Evolutionary conservation across 768 basidiomycete genomes (phyloP), one percentile per base, ranked within the genome.

Genomic region (Leucocoprinus sp.): DNA sequence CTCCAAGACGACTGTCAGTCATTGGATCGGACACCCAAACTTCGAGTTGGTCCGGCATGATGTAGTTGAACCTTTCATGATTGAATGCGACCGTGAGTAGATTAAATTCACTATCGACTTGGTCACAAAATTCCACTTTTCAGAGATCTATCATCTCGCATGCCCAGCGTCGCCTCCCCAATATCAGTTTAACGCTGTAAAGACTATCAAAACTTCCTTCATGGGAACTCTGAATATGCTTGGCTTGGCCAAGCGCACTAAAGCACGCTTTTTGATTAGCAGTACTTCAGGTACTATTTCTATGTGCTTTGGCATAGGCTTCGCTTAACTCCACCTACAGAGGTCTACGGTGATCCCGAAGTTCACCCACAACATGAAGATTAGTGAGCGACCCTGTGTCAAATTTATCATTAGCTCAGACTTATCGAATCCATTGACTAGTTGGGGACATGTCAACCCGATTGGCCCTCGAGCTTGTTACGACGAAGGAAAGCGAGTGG

Each of bases 201-300:
- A 99, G 68, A 99, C 96, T 19, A 78, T 98, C 67, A 98, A 97
- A 65, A 98, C 96, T 0, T 95, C 92, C 8, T 99, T 99, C 69
- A 81, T 95, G 76, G 96, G 96, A 36, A 97, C 96, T 4, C 70
- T 97, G 51, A 98, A 99, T 70, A 96, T 98, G 93, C 86, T 99
- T 31, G 96, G 90, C 40, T 78, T 99, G 18, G 96, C 96, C 5
- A 97, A 97, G 66, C 89, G 93, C 50, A 91, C 85, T 39, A 98
- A 97, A 64, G 96, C 96, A 8, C 82, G 95, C 43, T 99, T 99
- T 77, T 70, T 99, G 51, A 93, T 98, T 54, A 81, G 82, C 51
- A 93, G 90, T 52, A 99, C 96, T 19, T 97, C 93, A 41, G 90
- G 90, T 89, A 59, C 51, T 74, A 52, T 39, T 15, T 50, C 23